Evolutionary conservation across 768 basidiomycete genomes (phyloP).

Genomic region (Tricholoma furcatifolium): DNA sequence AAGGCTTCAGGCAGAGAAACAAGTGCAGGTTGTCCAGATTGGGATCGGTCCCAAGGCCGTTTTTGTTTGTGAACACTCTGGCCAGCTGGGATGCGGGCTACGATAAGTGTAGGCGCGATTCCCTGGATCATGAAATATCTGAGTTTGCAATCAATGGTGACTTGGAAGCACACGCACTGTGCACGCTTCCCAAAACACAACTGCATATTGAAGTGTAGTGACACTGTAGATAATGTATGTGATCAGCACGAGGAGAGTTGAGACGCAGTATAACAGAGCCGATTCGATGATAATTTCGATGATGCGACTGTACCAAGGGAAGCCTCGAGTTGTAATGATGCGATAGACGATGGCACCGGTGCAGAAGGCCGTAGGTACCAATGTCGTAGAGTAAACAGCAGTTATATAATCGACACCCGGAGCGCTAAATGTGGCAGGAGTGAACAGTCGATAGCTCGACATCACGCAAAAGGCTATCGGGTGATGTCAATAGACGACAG

Average conservation of each 20-base stretch:
- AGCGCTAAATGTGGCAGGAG: conserved; percentile 7
- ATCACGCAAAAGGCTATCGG: conserved; percentile 12
- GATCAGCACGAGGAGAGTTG: conserved; percentile 12
- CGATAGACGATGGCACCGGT: conserved; percentile 13
- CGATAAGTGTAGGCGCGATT: conserved; percentile 14
- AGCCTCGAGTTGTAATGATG: conserved; percentile 1
- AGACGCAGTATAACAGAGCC: conserved; percentile 9
- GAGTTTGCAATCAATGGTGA: too few species aligned
- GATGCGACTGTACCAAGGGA: conserved; percentile 7
- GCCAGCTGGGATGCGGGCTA: conserved; percentile 13
- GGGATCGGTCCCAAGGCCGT: conserved; percentile 5
- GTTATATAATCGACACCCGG: conserved; percentile 14
- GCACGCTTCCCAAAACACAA: conserved; percentile 11
- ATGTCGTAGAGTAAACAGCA: conserved; percentile 11
- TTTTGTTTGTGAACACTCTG: conserved; percentile 4
- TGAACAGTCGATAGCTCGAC: conserved; percentile 5
- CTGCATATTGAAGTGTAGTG: conserved; percentile 8
- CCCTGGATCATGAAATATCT: conserved; percentile 2
- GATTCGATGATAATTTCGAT: conserved; percentile 14
- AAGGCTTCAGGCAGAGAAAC: conserved; percentile 1
- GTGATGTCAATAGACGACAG: background rate
- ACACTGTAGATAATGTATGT: conserved; percentile 7
- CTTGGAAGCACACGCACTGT: background rate
- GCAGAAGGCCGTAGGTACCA: conserved; percentile 12
- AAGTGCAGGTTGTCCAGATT: background rate